phyloP scores from a whole-genome alignment of 2,329 filamentous ascomycete genomes.

The Graphilbum ipis-grandicollis region DNA sequence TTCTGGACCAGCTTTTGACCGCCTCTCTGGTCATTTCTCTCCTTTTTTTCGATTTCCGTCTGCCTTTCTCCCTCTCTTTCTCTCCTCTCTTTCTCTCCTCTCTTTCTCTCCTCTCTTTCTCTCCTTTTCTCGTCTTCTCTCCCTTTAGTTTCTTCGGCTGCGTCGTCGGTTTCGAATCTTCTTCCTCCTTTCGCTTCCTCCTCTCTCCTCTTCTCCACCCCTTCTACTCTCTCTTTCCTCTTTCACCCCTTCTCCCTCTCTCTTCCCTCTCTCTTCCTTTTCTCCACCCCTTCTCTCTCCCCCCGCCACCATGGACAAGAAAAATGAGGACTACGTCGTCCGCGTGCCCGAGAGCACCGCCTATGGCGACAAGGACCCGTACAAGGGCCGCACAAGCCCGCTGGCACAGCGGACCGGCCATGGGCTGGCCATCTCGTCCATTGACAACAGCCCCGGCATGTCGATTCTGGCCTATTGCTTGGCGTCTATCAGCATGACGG shows the following conservation, averaged over 20 bases:
- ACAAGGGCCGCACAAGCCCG: conserved; percentile 25
- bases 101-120: neutral
- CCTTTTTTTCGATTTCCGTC: neutral
- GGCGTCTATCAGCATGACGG: conserved; percentile 97
- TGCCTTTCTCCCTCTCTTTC: neutral
- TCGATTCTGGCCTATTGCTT: conserved; percentile 84
- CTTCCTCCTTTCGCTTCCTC: neutral
- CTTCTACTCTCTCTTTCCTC: neutral
- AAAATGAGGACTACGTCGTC: conserved; percentile 66
- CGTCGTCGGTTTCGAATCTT: neutral
- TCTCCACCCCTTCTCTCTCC: neutral
- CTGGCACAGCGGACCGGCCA: conserved; percentile 14
- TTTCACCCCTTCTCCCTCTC: neutral
- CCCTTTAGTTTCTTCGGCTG: conserved; percentile 1
- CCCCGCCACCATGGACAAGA: conserved; percentile 58
- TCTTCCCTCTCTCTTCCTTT: neutral
- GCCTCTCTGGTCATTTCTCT: neutral
- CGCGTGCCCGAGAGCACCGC: conserved; percentile 45
- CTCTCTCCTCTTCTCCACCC: neutral
- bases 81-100: neutral
- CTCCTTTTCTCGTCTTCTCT: neutral
- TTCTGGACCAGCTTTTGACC: neutral
- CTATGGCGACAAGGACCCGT: conserved; percentile 34
- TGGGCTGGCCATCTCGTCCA: conserved; percentile 22
- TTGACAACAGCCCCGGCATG: conserved; percentile 60